Conservation (phyloP, 768 basidiomycete genomes). For the Calocybe gangraenosa region DNA sequence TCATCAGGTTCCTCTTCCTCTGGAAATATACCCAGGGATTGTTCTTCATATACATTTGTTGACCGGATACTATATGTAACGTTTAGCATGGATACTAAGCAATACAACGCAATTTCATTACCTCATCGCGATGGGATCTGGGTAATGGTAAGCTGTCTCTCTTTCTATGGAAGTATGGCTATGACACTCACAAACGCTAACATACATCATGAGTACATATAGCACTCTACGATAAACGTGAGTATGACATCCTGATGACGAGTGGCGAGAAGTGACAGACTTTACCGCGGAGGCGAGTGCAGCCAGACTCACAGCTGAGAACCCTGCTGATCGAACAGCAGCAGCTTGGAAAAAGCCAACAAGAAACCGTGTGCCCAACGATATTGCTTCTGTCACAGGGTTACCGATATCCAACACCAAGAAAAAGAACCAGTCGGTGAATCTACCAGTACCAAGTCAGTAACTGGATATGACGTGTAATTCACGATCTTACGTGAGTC, state of each 20-base stretch:
- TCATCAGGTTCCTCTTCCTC: slow-evolving; percentile 45
- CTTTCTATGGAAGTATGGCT: neutral
- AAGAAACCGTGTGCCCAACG: slow-evolving; percentile 64
- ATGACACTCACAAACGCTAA: slow-evolving; percentile 64
- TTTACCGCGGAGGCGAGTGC: slow-evolving; percentile 87
- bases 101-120: slow-evolving; percentile 19
- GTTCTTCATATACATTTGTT: slow-evolving; percentile 93
- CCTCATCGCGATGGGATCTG: slow-evolving; percentile 83
- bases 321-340: slow-evolving; percentile 86
- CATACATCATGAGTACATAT: slow-evolving; percentile 93
- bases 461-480: neutral
- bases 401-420: slow-evolving; percentile 86
- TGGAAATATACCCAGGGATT: slow-evolving; percentile 77
- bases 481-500: slow-evolving; percentile 54
- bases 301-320: slow-evolving; percentile 67
- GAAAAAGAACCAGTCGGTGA: slow-evolving; percentile 88
- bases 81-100: neutral
- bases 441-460: slow-evolving; percentile 32
- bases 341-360: slow-evolving; percentile 77
- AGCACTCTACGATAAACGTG: slow-evolving; percentile 52
- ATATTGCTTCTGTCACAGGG: slow-evolving; percentile 60
- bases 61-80: slow-evolving; percentile 65
- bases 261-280: slow-evolving; percentile 35
- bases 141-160: neutral
- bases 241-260: neutral